Conservation (phyloP, 805 yeast genomes). For the Brettanomyces naardenensis region DNA sequence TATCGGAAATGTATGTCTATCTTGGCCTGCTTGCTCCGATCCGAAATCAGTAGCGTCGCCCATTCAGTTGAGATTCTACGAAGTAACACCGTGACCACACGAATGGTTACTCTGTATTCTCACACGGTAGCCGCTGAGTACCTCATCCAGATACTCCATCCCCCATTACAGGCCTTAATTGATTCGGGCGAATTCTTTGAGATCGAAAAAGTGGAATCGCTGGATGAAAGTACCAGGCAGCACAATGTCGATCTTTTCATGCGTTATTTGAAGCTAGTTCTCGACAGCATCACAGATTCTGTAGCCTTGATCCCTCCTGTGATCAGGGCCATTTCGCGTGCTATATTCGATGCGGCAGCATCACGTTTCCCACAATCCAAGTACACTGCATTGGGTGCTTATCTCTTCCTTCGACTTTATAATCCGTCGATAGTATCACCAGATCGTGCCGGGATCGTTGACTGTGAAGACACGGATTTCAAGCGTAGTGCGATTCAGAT, state of each 20-base stretch:
- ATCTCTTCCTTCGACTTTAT: constrained; percentile 68
- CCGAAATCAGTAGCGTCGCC: constrained; percentile 53
- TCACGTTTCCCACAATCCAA: constrained; percentile 61
- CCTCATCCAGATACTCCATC: constrained; percentile 42
- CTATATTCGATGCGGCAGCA: constrained; percentile 49
- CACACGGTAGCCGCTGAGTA: constrained; percentile 58
- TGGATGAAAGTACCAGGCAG: constrained; percentile 29
- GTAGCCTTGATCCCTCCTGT: constrained; percentile 58
- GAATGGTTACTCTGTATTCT: constrained; percentile 65
- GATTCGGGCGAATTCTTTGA: constrained; percentile 49
- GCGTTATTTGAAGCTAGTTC: constrained; percentile 45
- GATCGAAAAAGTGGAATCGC: constrained; percentile 26
- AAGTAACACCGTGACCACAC: constrained; percentile 75
- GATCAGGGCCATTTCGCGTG: constrained; percentile 60
- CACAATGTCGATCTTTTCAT: constrained; percentile 42
- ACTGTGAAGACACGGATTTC: constrained; percentile 11
- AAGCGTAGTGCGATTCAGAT: constrained; percentile 67
- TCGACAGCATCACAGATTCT: constrained; percentile 52
- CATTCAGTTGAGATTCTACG: constrained; percentile 69
- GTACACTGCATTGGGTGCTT: constrained; percentile 74
- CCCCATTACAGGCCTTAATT: constrained; percentile 47
- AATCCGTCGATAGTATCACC: constrained; percentile 92
- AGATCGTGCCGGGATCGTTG: constrained; percentile 37
- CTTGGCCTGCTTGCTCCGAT: constrained; percentile 45
- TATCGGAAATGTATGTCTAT: constrained; percentile 31